phyloP scores from a whole-genome alignment of 768 basidiomycete species.

The Leccinum imitatum region DNA sequence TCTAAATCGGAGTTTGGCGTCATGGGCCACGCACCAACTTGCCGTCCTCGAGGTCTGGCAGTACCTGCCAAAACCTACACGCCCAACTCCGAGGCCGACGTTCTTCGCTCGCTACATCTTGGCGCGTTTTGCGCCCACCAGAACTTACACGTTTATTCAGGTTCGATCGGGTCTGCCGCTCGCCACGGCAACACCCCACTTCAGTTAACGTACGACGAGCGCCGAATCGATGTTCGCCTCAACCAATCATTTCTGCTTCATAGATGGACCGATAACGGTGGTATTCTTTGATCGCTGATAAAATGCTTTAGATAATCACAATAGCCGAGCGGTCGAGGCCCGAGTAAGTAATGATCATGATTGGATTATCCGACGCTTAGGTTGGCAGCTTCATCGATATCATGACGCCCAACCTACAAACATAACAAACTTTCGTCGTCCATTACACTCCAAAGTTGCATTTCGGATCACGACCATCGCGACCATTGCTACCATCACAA shows the following conservation, averaged over 20 bases:
- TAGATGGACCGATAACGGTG: conserved; percentile 11
- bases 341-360: background rate
- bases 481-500: conserved; percentile 18
- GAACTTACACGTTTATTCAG: background rate
- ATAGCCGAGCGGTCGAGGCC: background rate
- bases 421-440: background rate
- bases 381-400: background rate
- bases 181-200: conserved; percentile 13
- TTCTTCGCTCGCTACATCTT: background rate
- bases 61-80: background rate
- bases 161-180: background rate
- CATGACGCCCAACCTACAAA: background rate
- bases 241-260: conserved; percentile 11
- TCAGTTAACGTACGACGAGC: conserved; percentile 4
- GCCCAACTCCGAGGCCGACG: conserved; percentile 3
- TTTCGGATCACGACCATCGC: background rate
- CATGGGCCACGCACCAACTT: no score
- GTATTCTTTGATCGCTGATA: background rate
- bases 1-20: background rate
- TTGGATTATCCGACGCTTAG: background rate
- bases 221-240: conserved; percentile 1
- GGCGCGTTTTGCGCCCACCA: background rate
- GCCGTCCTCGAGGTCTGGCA: background rate
- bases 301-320: background rate
- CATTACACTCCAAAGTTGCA: background rate